These are phyloP conservation scores for Cardamine resedifolia DNA, from an alignment of 345 rosid genomes.

Conservation along the genomic window DNA sequence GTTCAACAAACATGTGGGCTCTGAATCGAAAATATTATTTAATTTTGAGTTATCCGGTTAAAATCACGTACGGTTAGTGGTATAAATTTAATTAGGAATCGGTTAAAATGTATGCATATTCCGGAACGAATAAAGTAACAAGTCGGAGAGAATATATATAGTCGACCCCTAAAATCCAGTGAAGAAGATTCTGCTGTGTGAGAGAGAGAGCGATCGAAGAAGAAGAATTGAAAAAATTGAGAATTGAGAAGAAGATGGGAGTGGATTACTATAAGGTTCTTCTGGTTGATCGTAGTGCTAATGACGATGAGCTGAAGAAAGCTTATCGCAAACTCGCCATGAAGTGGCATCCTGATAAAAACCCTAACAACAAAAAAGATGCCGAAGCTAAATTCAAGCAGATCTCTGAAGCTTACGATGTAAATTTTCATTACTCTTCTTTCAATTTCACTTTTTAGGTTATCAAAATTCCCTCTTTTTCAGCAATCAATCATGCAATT, in stretches of 20 bases:
- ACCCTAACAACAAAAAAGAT: constrained; percentile 71
- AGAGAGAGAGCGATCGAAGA: neutral
- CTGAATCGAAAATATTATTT: no score
- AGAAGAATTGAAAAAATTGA: neutral
- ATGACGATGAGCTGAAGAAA: constrained; percentile 78
- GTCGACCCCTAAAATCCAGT: neutral
- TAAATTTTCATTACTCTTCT: neutral
- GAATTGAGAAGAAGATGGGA: constrained; percentile 28
- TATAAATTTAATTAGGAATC: neutral
- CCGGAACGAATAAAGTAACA: neutral
- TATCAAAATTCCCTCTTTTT: neutral
- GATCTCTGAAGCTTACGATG: constrained; percentile 91
- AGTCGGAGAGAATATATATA: neutral
- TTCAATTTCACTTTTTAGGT: neutral
- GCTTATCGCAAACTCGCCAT: constrained; percentile 85
- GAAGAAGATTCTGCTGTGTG: neutral
- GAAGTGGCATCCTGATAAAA: constrained; percentile 97
- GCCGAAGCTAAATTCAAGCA: constrained; percentile 91
- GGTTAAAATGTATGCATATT: neutral
- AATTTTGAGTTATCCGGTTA: neutral
- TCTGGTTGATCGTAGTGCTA: constrained; percentile 63
- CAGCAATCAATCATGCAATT: neutral
- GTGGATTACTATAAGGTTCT: constrained; percentile 60
- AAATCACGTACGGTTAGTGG: neutral
- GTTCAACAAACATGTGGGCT: neutral